phyloP scores from a whole-genome alignment of 371 early-diverging fungal species.

The Actinomucor elegans region DNA sequence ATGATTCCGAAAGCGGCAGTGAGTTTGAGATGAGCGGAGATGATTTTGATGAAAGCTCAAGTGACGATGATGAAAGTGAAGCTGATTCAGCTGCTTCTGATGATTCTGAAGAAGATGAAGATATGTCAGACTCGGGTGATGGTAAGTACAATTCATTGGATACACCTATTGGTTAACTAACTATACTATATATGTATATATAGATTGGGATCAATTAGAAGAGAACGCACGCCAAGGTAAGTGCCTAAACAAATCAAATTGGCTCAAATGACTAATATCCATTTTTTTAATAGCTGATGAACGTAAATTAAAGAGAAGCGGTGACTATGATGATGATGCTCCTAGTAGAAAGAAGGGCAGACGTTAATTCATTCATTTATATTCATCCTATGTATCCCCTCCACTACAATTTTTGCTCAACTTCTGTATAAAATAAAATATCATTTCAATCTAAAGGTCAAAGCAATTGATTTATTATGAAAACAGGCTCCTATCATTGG shows the following conservation, averaged over 20 bases:
- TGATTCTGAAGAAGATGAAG: constrained; percentile 57
- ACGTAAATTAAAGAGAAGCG: constrained; percentile 48
- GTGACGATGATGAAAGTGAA: constrained; percentile 69
- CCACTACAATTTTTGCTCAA: too few relatives aligned
- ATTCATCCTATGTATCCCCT: too few relatives aligned
- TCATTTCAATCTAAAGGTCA: too few relatives aligned
- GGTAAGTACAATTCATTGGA: too few relatives aligned
- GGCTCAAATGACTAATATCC: not conserved
- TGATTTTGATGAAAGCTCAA: constrained; percentile 56
- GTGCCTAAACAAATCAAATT: too few relatives aligned
- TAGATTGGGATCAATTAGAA: constrained; percentile 83
- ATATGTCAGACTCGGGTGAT: constrained; percentile 64
- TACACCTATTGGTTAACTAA: not conserved
- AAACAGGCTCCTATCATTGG: too few relatives aligned
- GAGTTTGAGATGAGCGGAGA: constrained; percentile 60
- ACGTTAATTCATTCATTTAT: constrained; percentile 13
- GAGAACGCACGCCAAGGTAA: constrained; percentile 71
- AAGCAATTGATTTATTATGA: too few relatives aligned
- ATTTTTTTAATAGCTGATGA: constrained; percentile 52
- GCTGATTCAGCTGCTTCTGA: constrained; percentile 67
- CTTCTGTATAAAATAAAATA: too few relatives aligned
- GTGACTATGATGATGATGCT: constrained; percentile 40
- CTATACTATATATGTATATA: not conserved
- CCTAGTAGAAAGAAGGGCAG: constrained; percentile 25
- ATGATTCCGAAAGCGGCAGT: constrained; percentile 58